Evolutionary conservation across 768 basidiomycete genomes (phyloP), one percentile per base, ranked within the genome.

Genomic region (Lactarius sp.): DNA sequence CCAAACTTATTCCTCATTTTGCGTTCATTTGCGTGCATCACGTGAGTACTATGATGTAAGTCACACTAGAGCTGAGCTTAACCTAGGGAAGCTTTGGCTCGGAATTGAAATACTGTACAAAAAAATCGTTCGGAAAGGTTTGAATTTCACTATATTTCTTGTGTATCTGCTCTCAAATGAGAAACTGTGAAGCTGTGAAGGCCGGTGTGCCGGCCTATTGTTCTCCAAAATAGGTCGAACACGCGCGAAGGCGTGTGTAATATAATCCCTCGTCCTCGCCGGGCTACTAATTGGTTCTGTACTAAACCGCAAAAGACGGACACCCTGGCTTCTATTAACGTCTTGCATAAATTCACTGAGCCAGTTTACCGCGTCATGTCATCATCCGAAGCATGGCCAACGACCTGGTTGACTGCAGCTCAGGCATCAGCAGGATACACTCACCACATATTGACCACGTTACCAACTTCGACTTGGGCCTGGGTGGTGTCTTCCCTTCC

Each of bases 181-280:
- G 4, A 18, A 36, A 22, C 18, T 41, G 49, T 59, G 41, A 60
- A 42, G 31, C 20, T 13, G 41, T 56, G 44, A 53, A 46, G 57
- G n/a, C 46, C 12, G 13, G 20, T 39, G 8, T 47, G 9, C 22
- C 5, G 27, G 33, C 4, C 44, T 55, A 55, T 64, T 64, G 62
- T 64, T 42, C 62, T 34, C 62, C 58, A 41, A 59, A 64, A 42
- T 36, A 1, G 52, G 57, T 31, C 16, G 44, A 49, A 63, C 52
- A 53, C 37, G 57, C 49, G 14, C 16, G 6, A 41, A 31, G n/a
- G 20, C 37, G 39, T 22, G 27, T 27, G 16, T 16, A 22, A 13
- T 2, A 16, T 13, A 37, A 53, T 53, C 36, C 33, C n/a, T 47
- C 46, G 46, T 47, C 46, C 12, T 47, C 46, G 8, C 6, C n/a